A percentile compares a stretch with the other conserved stretches of the same genome.
Conservation (phyloP, 352 stramenopile species). For the Elongisporangium anandrum region DNA sequence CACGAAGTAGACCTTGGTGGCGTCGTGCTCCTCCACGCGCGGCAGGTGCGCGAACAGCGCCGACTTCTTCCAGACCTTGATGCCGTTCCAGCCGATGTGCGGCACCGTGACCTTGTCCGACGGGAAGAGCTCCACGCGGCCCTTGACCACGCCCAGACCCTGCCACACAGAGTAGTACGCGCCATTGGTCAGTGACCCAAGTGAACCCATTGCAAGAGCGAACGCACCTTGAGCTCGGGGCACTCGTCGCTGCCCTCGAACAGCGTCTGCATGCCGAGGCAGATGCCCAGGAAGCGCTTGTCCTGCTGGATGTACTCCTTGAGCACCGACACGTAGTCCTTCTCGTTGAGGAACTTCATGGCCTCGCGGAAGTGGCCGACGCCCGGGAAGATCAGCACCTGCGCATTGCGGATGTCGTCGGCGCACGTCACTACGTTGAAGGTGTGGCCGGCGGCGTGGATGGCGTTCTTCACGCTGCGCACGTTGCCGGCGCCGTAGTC, state of each 20-base stretch:
- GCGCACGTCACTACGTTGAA: slow-evolving; percentile 85
- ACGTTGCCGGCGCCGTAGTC: slow-evolving; percentile 99
- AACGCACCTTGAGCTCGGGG: slow-evolving; percentile 44
- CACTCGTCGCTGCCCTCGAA: slow-evolving; percentile 96
- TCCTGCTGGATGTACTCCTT: slow-evolving; percentile 79
- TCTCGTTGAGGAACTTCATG: slow-evolving; percentile 91
- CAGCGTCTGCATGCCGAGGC: slow-evolving; percentile 97
- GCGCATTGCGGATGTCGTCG: slow-evolving; percentile 88
- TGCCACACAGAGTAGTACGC: slow-evolving; percentile 10
- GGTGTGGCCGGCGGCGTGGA: slow-evolving; percentile 85
- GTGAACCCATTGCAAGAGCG: slow-evolving; percentile 1
- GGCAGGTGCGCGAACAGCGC: slow-evolving; percentile 53
- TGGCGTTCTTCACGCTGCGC: slow-evolving; percentile 96
- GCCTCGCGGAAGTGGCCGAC: slow-evolving; percentile 82
- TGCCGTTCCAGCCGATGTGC: slow-evolving; percentile 98
- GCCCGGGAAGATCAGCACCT: slow-evolving; percentile 86
- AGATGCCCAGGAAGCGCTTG: slow-evolving; percentile 97
- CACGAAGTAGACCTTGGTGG: slow-evolving; percentile 94
- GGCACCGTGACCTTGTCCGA: slow-evolving; percentile 83
- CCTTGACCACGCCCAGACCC: slow-evolving; percentile 92
- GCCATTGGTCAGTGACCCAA: slow-evolving; percentile 1
- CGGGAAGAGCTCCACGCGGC: slow-evolving; percentile 89
- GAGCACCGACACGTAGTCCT: slow-evolving; percentile 88
- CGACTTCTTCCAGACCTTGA: slow-evolving; percentile 88
- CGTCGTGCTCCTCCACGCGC: slow-evolving; percentile 19